Evolutionary conservation across 495 filamentous ascomycete genomes (phyloP), one percentile per base, ranked within the genome.

Genomic region (Hypoxylon lenormandii): DNA sequence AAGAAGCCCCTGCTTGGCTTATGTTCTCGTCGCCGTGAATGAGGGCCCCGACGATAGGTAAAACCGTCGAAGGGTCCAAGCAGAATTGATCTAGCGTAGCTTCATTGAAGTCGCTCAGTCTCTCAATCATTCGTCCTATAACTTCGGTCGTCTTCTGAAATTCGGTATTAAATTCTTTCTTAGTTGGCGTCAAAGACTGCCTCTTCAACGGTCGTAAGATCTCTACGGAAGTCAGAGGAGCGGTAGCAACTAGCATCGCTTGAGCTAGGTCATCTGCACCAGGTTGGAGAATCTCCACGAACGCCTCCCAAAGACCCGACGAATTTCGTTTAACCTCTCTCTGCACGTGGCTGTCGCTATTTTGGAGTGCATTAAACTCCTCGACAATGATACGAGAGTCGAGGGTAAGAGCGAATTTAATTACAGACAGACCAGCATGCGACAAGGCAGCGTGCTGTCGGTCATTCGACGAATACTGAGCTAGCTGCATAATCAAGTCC

Each of bases 371-470:
- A 49, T 88, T 84, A 73, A 87, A 90, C 70, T 94, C 91, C 60
- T 87, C 87, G 43, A 84, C 85, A 0, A 94, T 83, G 4, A 88
- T 90, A 59, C 88, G 88, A 46, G 90, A 89, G 76, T 97, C 93
- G 13, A 97, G 80, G 1, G 85, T 84, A 19, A 97, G 80, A 4
- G 90, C 89, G 45, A 87, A 85, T 58, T 85, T 85, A 18, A 95
- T 85, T 46, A 94, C 88, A 42, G 87, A 82, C 73, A 91, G 83
- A 28, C 84, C 81, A 5, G 76, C 62, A 7, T 76, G 68, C 19
- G 80, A 81, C 40, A 83, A 73, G n/a, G 78, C 78, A 30, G 77
- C 58, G 45, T 81, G 77, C 51, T 74, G 75, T 7, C 60, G 77
- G 56, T 80, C 77, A 36, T 63, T 71, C 42, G 73, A 37, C 8